Evolutionary conservation across 2,329 filamentous ascomycete species (phyloP).

Genomic region (Stachybotrys chlorohalonatus): DNA sequence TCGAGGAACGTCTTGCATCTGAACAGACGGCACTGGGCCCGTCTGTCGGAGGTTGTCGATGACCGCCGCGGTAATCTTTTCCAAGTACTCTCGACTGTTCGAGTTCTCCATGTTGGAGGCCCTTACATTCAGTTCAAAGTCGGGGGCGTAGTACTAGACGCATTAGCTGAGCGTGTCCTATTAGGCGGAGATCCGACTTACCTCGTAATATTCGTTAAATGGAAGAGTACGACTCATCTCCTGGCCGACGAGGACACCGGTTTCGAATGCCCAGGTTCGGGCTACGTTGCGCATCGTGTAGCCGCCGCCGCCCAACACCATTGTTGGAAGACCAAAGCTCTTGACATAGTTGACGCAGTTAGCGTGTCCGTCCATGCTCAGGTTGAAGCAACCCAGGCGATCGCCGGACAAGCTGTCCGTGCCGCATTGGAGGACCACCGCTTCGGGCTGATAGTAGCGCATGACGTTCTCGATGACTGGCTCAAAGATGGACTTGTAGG

Average conservation of each 20-base stretch:
- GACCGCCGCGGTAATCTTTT: constrained; percentile 72
- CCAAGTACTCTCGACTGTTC: constrained; percentile 73
- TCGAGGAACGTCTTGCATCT: constrained; percentile 71
- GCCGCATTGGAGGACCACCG: constrained; percentile 92
- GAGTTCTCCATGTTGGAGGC: constrained; percentile 87
- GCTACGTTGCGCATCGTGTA: constrained; percentile 98
- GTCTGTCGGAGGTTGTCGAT: constrained; percentile 84
- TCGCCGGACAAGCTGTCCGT: constrained; percentile 93
- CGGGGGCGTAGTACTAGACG: constrained; percentile 77
- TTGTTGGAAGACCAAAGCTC: constrained; percentile 69
- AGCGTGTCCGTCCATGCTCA: constrained; percentile 93
- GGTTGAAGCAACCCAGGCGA: constrained; percentile 90
- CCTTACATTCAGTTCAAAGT: constrained; percentile 84
- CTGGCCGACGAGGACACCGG: constrained; percentile 76
- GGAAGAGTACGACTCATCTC: constrained; percentile 76
- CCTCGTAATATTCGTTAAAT: constrained; percentile 92
- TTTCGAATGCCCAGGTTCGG: constrained; percentile 95
- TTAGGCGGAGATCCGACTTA: constrained; percentile 21
- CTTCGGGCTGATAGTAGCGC: constrained; percentile 78
- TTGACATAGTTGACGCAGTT: constrained; percentile 92
- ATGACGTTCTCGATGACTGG: constrained; percentile 82
- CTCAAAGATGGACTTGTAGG: constrained; percentile 87
- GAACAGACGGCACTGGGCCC: constrained; percentile 77
- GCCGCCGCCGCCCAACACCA: constrained; percentile 91
- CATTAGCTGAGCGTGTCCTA: constrained; percentile 8